These are phyloP conservation scores for Tetrahymena thermophila DNA, from an alignment of 73 alveolate species.

Conservation along the genomic window DNA sequence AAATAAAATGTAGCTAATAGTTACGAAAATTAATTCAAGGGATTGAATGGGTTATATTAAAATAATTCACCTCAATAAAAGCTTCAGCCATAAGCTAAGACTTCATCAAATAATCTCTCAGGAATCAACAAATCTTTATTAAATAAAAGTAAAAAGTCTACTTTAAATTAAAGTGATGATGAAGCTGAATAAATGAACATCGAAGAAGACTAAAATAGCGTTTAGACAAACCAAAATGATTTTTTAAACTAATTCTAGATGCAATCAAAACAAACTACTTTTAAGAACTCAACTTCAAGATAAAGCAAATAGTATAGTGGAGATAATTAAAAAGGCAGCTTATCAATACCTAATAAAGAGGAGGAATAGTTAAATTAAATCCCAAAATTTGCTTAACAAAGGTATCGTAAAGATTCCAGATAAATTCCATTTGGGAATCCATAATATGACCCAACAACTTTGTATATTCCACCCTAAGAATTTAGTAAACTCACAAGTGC, in stretches of 20 bases:
- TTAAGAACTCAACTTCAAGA: background rate
- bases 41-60: background rate
- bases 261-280: background rate
- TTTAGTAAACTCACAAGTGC: conserved; percentile 58
- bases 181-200: background rate
- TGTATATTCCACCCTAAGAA: conserved; percentile 54
- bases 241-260: background rate
- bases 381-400: background rate
- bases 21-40: background rate
- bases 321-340: background rate
- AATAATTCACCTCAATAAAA: background rate
- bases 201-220: background rate
- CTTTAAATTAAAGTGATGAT: background rate
- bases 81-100: background rate
- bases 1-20: background rate
- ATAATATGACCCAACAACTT: conserved; percentile 66
- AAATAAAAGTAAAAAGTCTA: background rate
- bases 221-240: background rate
- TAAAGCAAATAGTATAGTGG: background rate
- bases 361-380: background rate
- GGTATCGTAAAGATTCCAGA: conserved; percentile 40
- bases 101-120: background rate
- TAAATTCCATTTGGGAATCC: conserved; percentile 47
- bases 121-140: background rate
- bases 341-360: background rate